phyloP scores from a whole-genome alignment of 768 basidiomycete species.

The Psilocybe cubensis region DNA sequence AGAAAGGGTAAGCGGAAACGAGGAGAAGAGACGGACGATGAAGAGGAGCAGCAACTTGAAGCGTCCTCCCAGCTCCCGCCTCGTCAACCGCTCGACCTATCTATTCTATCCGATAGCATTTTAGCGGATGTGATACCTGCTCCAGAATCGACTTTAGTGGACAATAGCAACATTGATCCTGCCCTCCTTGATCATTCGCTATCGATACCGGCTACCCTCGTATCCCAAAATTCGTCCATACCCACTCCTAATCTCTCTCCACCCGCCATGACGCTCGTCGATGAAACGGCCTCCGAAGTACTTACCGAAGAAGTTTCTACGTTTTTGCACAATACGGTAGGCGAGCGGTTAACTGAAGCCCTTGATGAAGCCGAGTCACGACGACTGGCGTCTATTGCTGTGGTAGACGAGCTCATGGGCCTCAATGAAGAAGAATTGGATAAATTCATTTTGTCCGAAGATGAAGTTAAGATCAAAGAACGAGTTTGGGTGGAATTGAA shows the following conservation, averaged over 20 bases:
- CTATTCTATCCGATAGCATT: constrained; percentile 69
- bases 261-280: constrained; percentile 45
- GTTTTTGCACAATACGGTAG: constrained; percentile 65
- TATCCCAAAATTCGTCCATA: background rate
- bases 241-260: constrained; percentile 14
- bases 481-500: constrained; percentile 95
- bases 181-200: constrained; percentile 39
- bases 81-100: constrained; percentile 53
- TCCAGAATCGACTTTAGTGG: constrained; percentile 42
- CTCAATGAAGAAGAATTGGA: constrained; percentile 94
- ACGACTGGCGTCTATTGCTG: constrained; percentile 55
- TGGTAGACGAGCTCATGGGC: constrained; percentile 66
- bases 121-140: constrained; percentile 50
- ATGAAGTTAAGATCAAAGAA: constrained; percentile 85
- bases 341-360: constrained; percentile 59
- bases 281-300: constrained; percentile 62
- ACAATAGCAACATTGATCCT: constrained; percentile 61
- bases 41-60: constrained; percentile 27
- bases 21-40: constrained; percentile 37
- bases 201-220: background rate
- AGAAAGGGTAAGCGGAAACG: constrained; percentile 26
- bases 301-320: constrained; percentile 73
- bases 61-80: constrained; percentile 17
- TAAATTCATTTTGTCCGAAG: constrained; percentile 73
- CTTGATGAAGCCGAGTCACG: constrained; percentile 70